Evolutionary conservation across 805 yeast species (phyloP), one percentile per base, ranked within the genome.

Genomic region (Pichia californica): DNA sequence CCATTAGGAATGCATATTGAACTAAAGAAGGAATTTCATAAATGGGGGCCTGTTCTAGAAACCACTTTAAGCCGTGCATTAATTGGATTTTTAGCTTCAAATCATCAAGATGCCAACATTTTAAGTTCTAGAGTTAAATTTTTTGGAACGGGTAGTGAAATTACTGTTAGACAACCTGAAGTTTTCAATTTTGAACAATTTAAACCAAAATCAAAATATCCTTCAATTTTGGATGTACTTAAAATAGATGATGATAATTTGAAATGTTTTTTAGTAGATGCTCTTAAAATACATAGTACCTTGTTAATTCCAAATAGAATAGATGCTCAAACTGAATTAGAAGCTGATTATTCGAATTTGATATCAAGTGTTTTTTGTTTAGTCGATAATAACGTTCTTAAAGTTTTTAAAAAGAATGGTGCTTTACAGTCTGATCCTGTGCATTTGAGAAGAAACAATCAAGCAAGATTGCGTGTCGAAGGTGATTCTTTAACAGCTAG

Each of bases 1-100:
- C 99, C 99, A 0, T 49, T 91, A 2, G 96, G 96, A 1, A 51
- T 69, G 4, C 64, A 65, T 46, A 67, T 88, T 3, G 67, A 74
- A 5, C 66, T 91, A 13, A 83, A 77, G 53, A 58, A 64, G 1
- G 79, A 72, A 8, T 76, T 62, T 52, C 62, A 69, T 18, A 58
- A 66, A 25, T 89, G 88, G 88, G 63, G 71, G 5, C 73, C 72
- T 20, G 60, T 83, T 5, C 56, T 89, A 7, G 94, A 86, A 52
- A 60, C 76, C 0, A 56, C 69, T 1, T 57, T 88, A 26, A 70
- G 70, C 2, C 61, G 65, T 9, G 61, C 76, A 0, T 59, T 85
- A 8, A 77, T 71, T 31, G 69, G 87, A 0, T 88, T 87, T 61
- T 68, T 85, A 29, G 96, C 87, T 1, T 69, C 76, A 29, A 76